Base-by-base conservation (phyloP, 192 early-diverging fungal genomes). In the Gorgonomyces haynaldii region DNA sequence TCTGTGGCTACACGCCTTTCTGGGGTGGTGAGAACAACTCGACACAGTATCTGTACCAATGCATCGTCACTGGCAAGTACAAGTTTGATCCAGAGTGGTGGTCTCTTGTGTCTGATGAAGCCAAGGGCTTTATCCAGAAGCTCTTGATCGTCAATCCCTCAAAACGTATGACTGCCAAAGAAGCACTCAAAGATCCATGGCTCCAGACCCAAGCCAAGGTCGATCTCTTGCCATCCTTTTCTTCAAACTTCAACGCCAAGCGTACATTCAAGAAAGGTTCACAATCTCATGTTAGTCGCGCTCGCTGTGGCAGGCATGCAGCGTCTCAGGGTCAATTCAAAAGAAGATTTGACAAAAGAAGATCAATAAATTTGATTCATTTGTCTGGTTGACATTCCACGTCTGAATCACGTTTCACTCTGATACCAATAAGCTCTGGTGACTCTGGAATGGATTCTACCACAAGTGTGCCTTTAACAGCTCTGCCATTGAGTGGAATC, bases 121-220 rank as follows among this genome's bases (percentile, higher is more conserved):
- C 88, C n/a, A 85, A 85, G 61, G 77, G 81, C 39, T 86, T 91
- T 43, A 89, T 91, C 46, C 59, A 62, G 12, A 63, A 57, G 23
- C 57, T 87, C 5, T 61, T 91, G 13, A 58, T 58, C 15, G 58
- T 84, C 7, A 72, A 92, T 60, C 88, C 86, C 4, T 29, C 60
- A 10, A 68, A 72, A 29, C 82, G 95, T 15, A 26, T 65, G 44
- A 73, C 70, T 10, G 67, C 61, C 1, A 39, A 54, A 13, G 31
- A 67, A 40, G 73, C 73, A 1, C 27, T 70, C 15, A 41, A 46
- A 17, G 67, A 76, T 38, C 51, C 47, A 15, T 76, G 73, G 73
- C 19, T 76, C 4, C 16, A 47, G 24, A 61, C 42, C 5, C 42
- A 66, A 19, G 26, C 26, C 15, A 48, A 21, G 5, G 52, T 45